phyloP scores from a whole-genome alignment of 352 stramenopile species.

The Pythium rishiriense region DNA sequence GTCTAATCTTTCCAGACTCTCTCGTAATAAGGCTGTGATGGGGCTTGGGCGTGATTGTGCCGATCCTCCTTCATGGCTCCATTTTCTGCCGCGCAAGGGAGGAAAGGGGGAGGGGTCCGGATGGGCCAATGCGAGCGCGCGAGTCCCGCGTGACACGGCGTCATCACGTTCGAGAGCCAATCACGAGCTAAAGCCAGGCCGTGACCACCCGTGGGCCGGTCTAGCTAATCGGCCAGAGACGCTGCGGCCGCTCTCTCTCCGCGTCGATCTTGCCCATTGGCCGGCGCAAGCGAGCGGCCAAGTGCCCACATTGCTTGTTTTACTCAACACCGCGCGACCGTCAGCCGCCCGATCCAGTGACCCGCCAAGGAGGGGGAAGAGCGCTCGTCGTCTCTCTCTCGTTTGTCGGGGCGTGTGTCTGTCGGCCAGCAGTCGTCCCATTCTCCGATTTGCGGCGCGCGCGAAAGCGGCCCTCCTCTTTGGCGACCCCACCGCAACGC shows the following conservation, averaged over 20 bases:
- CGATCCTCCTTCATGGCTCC: constrained; percentile 1
- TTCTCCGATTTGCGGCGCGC: constrained; percentile 20
- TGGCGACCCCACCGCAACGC: too few species aligned
- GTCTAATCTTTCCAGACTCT: background rate
- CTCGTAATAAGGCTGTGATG: too few species aligned
- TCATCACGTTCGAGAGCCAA: constrained; percentile 23
- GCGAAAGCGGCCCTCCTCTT: background rate
- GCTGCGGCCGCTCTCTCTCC: constrained; percentile 11
- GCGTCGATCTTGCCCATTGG: constrained; percentile 5
- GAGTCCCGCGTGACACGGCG: constrained; percentile 24
- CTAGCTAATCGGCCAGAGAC: constrained; percentile 27
- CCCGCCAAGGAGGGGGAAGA: background rate
- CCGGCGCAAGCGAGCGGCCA: background rate
- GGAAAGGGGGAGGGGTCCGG: background rate
- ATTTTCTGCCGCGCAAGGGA: constrained; percentile 6
- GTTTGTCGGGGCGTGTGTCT: background rate
- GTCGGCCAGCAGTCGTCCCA: constrained; percentile 6
- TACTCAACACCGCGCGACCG: constrained; percentile 25
- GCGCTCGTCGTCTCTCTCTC: constrained; percentile 2
- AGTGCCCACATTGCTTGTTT: constrained; percentile 29
- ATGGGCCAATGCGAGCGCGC: constrained; percentile 8
- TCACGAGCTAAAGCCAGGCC: constrained; percentile 14
- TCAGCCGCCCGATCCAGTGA: background rate
- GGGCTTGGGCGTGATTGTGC: background rate
- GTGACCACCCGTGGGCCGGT: constrained; percentile 14